phyloP scores from a whole-genome alignment of 352 stramenopile species.

The Elongisporangium anandrum region DNA sequence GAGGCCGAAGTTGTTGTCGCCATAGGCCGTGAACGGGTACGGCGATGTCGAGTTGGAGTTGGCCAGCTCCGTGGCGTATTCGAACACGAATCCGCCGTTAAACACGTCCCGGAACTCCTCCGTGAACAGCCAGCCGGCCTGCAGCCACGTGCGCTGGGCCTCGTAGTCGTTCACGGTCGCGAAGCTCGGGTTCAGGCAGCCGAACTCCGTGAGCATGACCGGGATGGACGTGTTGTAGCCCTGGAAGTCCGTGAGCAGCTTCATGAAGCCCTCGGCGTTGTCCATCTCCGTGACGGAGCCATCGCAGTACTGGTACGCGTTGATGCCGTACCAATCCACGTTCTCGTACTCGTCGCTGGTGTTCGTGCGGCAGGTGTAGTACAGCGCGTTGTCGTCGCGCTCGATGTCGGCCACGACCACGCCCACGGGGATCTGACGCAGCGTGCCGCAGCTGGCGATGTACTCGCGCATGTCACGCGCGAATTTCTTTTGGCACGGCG shows the following conservation, averaged over 20 bases:
- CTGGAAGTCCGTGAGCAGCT: constrained; percentile 56
- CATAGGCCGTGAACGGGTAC: constrained; percentile 74
- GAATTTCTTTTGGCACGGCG: constrained; percentile 88
- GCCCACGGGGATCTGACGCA: constrained; percentile 71
- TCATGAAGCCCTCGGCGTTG: constrained; percentile 51
- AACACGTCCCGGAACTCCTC: constrained; percentile 51
- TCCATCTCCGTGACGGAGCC: constrained; percentile 26
- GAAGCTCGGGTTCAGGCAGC: constrained; percentile 67
- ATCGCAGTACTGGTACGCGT: constrained; percentile 82
- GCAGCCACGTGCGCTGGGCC: constrained; percentile 59
- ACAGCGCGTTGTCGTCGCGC: constrained; percentile 63
- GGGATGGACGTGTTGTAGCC: constrained; percentile 66
- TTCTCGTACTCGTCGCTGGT: constrained; percentile 65
- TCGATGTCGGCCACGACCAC: constrained; percentile 64
- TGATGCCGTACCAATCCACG: constrained; percentile 86
- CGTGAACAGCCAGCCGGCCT: constrained; percentile 53
- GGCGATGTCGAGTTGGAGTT: constrained; percentile 48
- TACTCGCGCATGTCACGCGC: constrained; percentile 80
- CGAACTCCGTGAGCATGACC: constrained; percentile 82
- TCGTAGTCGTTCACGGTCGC: constrained; percentile 64
- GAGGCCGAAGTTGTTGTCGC: constrained; percentile 70
- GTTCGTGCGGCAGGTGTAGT: constrained; percentile 86
- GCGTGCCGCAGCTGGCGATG: constrained; percentile 39
- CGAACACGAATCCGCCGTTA: constrained; percentile 70
- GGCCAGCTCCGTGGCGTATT: constrained; percentile 77